phyloP scores from a whole-genome alignment of 139 green algal genomes.

The Chlamydomonas sp. region DNA sequence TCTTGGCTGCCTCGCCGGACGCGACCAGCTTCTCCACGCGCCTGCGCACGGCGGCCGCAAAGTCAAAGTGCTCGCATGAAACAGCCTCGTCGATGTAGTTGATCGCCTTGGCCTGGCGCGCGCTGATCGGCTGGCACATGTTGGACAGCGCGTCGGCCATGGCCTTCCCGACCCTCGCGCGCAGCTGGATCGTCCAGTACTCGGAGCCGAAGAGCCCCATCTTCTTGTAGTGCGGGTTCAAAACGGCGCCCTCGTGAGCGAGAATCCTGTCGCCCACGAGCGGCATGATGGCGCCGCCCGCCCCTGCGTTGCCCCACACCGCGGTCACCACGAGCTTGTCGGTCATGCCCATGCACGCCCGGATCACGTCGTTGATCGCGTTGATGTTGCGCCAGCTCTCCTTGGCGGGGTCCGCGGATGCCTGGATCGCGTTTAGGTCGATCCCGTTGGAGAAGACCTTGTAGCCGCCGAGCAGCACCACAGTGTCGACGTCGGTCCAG shows the following conservation, averaged over 20 bases:
- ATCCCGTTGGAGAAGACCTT: background rate
- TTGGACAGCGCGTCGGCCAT: background rate
- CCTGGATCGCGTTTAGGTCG: background rate
- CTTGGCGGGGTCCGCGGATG: background rate
- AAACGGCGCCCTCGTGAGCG: too few relatives aligned
- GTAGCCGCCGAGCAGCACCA: too few relatives aligned
- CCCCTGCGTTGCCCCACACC: background rate
- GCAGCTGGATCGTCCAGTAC: background rate
- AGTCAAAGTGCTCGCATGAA: background rate
- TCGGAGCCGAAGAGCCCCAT: background rate
- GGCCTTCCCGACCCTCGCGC: background rate
- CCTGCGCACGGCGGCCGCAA: background rate
- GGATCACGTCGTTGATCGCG: background rate
- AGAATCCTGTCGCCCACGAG: too few relatives aligned
- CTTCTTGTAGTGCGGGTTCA: too few relatives aligned
- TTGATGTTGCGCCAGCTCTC: conserved; percentile 1
- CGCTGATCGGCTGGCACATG: background rate
- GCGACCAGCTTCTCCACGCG: background rate
- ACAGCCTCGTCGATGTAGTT: background rate
- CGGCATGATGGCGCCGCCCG: too few relatives aligned
- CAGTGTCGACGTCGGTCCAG: too few relatives aligned
- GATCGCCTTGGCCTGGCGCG: background rate
- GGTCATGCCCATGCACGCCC: background rate
- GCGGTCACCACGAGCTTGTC: background rate
- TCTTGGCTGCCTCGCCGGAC: background rate